Percentiles rank a stretch among this genome's conserved stretches.
Conservation (phyloP, 805 yeast species). For the Suhomyces sp. region DNA sequence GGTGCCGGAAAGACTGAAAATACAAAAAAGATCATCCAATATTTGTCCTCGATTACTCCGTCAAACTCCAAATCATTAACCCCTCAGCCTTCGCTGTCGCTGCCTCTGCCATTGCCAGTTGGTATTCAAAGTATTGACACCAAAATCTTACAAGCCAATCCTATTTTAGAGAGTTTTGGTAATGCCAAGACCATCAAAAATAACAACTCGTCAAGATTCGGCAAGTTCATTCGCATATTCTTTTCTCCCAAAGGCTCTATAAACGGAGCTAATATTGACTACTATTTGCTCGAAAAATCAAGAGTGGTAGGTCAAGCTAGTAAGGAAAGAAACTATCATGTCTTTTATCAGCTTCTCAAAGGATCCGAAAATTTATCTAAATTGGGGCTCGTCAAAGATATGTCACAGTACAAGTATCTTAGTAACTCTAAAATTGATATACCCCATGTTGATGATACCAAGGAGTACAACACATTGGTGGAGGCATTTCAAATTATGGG, state of each 20-base stretch:
- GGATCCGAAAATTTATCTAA: constrained; percentile 57
- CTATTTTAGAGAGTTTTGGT: constrained; percentile 93
- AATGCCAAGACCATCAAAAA: constrained; percentile 94
- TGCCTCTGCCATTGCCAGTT: constrained; percentile 6
- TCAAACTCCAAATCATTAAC: constrained; percentile 13
- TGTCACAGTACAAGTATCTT: constrained; percentile 53
- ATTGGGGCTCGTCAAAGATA: constrained; percentile 42
- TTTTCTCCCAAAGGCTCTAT: constrained; percentile 63
- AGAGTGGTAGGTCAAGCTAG: constrained; percentile 77
- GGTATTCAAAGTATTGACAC: constrained; percentile 56
- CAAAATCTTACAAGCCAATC: constrained; percentile 90
- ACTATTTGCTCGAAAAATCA: constrained; percentile 91
- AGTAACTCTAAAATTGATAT: constrained; percentile 52
- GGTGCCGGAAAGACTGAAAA: constrained; percentile 99
- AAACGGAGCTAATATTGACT: constrained; percentile 88
- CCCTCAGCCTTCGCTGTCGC: constrained; percentile 1
- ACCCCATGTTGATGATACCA: constrained; percentile 73
- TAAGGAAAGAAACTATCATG: constrained; percentile 87
- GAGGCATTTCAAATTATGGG: constrained; percentile 75
- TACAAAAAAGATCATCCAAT: constrained; percentile 91
- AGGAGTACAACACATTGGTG: constrained; percentile 60
- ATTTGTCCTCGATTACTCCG: constrained; percentile 73
- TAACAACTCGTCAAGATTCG: constrained; percentile 93
- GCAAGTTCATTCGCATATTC: constrained; percentile 88
- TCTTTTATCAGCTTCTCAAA: constrained; percentile 80